Base-by-base conservation (phyloP, 495 filamentous ascomycete genomes). In the Emericellopsis terricola region DNA sequence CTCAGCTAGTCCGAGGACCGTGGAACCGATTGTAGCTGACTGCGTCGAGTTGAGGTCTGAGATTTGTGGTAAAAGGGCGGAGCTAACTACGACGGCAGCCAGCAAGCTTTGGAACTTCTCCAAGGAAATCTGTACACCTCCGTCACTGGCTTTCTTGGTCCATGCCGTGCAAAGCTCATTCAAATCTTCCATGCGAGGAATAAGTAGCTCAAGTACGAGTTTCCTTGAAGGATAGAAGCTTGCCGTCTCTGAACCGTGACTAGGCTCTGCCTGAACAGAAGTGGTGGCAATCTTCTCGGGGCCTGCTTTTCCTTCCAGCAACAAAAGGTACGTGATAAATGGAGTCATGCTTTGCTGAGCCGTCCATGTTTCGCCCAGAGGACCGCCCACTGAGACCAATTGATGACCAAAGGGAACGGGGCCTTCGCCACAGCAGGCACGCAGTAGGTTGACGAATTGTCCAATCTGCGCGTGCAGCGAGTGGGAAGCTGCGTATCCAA, bases 161-260 rank as follows among this genome's bases (percentile, higher is more conserved):
- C 62, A 71, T 16, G 48, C 47, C 29, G 53, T 47, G 14, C 53
- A 46, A 29, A 67, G 28, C 10, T 42, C 43, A 19, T 37, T 49
- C 15, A 60, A 42, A 19, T 64, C 61, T 30, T 60, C 50, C 8
- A 64, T 38, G 38, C 66, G 68, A 4, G 61, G 51, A 19, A 47
- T 50, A 23, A 68, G 48, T 5, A 68, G 49, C 31, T 71, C 67
- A 6, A 67, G 42, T 19, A 63, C 52, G 11, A 67, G 45, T 28
- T 60, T 60, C 37, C 52, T 63, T 27, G 53, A 50, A 3, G 57
- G 47, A 31, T 62, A 50, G 8, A 57, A 50, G 36, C 53, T 53
- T 2, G 52, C 42, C 10, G 47, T 46, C 38, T 64, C 59, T 13
- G 39, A 34, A 1, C 38, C 30, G 19, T 45, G 44, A 7, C 23